Evolutionary conservation across 805 yeast genomes (phyloP).

Genomic region (Candida gorgasii): DNA sequence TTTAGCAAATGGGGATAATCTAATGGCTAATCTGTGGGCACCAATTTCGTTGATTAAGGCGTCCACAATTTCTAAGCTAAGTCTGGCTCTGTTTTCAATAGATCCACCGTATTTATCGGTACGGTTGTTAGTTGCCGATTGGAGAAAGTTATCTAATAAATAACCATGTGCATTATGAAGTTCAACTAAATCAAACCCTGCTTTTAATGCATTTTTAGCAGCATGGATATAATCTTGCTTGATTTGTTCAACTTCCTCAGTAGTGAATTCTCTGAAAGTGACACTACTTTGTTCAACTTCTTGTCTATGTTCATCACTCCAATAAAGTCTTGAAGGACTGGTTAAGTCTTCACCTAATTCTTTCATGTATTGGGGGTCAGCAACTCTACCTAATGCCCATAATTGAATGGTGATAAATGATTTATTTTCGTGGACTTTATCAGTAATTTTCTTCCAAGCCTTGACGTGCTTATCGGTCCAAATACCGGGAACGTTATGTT

Average conservation of each 20-base stretch:
- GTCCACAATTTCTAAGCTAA: slow-evolving; percentile 33
- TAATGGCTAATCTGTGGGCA: slow-evolving; percentile 30
- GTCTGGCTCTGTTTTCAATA: slow-evolving; percentile 38
- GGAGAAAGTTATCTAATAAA: slow-evolving; percentile 35
- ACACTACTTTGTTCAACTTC: slow-evolving; percentile 6
- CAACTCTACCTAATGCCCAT: slow-evolving; percentile 53
- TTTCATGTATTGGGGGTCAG: slow-evolving; percentile 25
- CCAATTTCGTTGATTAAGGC: slow-evolving; percentile 35
- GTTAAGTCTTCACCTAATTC: slow-evolving; percentile 20
- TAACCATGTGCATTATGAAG: slow-evolving; percentile 44
- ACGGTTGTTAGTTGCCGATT: slow-evolving; percentile 30
- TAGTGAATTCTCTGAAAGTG: slow-evolving; percentile 19
- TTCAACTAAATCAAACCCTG: slow-evolving; percentile 42
- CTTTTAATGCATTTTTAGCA: slow-evolving; percentile 27
- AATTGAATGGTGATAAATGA: slow-evolving; percentile 50
- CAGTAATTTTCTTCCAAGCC: slow-evolving; percentile 50
- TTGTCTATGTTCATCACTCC: slow-evolving; percentile 1
- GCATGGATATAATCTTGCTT: slow-evolving; percentile 23
- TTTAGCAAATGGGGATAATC: slow-evolving; percentile 38
- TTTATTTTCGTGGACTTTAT: slow-evolving; percentile 45
- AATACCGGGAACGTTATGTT: slow-evolving; percentile 50
- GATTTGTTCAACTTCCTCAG: slow-evolving; percentile 22
- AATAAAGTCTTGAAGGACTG: slow-evolving; percentile 7
- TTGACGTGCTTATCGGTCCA: slow-evolving; percentile 46
- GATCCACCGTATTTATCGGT: slow-evolving; percentile 33